Evolutionary conservation across 805 yeast genomes (phyloP), one percentile per base, ranked within the genome.

Genomic region (Cyberlindnera xylosilytica): DNA sequence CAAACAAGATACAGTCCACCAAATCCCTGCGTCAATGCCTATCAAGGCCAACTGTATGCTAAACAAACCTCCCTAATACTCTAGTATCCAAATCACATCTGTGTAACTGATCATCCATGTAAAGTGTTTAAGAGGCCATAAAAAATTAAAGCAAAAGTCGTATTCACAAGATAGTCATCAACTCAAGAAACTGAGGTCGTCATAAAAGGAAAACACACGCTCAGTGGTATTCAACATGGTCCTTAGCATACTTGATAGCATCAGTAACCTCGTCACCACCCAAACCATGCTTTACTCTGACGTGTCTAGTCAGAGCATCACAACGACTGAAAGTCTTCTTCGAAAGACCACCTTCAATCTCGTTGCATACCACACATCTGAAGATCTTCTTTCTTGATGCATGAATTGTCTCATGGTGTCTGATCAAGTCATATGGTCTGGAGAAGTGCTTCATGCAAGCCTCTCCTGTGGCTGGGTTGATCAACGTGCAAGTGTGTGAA

Each of bases 351-450:
- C 72, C 72, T 22, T 64, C 59, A 10, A 39, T 23, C 17, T 44
- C 41, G 22, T 43, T 44, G 66, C 99, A 91, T 34, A 84, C 81
- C 53, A 80, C 81, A 64, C 99, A 91, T 60, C 85, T 81, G 70
- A 82, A 93, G 37, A 84, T 79, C 55, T 85, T 85, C 65, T 91
- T 84, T 61, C 83, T 84, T 36, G 85, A 74, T 1, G 97, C 93
- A 63, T 91, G 99, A 41, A 91, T 90, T 0, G 98, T 93, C 57
- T 91, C 96, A 63, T 91, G 97, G 64, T 91, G 99, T 55, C 99
- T 78, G 20, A 90, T 84, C 57, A 91, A 72, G 68, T 91, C 99
- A 61, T 91, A 91, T 16, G 97, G 95, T 58, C 99, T 78, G 15
- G 97, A 88, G 59, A 91, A 91, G 56, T 81, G 80, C 65, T 86